Conservation (phyloP, 257 asterid species). For the Solanum infundibuliforme region DNA sequence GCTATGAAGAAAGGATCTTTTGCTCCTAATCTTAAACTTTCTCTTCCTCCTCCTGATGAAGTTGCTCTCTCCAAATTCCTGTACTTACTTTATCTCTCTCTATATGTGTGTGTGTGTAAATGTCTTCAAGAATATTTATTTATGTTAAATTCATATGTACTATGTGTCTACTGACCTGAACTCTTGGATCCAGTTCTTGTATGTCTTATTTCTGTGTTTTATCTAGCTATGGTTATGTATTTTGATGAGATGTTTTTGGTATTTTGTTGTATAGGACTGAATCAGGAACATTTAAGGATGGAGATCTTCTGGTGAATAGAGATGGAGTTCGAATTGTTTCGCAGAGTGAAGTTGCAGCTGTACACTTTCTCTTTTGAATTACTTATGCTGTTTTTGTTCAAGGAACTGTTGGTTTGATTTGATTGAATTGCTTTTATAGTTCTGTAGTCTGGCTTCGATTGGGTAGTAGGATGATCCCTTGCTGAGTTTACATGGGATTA, state of each 20-base stretch:
- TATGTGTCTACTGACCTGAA: neutral
- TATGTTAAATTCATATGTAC: neutral
- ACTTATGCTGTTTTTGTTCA: neutral
- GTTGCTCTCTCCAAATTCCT: slow-evolving; percentile 67
- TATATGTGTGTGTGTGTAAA: neutral
- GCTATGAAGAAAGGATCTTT: slow-evolving; percentile 70
- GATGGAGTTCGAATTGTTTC: slow-evolving; percentile 89
- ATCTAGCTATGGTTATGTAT: slow-evolving; percentile 5
- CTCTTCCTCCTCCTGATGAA: slow-evolving; percentile 87
- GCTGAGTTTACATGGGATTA: neutral
- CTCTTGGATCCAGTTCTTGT: neutral
- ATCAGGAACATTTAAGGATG: slow-evolving; percentile 96
- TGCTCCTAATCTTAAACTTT: slow-evolving; percentile 78
- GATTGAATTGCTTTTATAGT: neutral
- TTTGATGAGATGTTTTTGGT: neutral
- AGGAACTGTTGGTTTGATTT: neutral
- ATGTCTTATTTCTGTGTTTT: neutral
- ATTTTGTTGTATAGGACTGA: slow-evolving; percentile 44
- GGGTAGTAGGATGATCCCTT: neutral
- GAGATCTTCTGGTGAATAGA: slow-evolving; percentile 87
- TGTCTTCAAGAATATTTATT: neutral
- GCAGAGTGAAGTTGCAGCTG: slow-evolving; percentile 59
- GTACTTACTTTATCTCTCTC: slow-evolving; percentile 22
- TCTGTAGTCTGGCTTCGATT: neutral
- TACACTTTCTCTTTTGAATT: slow-evolving; percentile 11